Evolutionary conservation across 768 basidiomycete species (phyloP).

Genomic region (Xanthoconium stramineum): DNA sequence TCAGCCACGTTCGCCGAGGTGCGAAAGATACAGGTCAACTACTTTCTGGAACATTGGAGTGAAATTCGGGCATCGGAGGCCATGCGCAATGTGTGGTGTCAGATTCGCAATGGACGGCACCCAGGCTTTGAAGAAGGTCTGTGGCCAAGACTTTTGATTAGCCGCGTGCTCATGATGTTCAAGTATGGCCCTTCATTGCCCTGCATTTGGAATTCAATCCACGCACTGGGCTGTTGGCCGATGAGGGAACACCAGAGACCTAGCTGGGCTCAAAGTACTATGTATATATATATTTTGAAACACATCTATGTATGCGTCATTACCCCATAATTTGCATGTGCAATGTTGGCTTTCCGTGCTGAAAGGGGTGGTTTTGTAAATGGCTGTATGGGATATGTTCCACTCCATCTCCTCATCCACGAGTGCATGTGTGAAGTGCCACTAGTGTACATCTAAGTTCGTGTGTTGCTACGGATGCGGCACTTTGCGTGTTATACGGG

Average conservation of each 20-base stretch:
- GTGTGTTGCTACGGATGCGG: too few relatives aligned
- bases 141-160: conserved; percentile 8
- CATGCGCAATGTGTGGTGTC: conserved; percentile 81
- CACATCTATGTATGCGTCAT: conserved; percentile 2
- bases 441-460: too few relatives aligned
- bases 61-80: conserved; percentile 81
- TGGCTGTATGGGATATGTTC: too few relatives aligned
- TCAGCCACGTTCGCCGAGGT: conserved; percentile 79
- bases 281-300: conserved; percentile 2
- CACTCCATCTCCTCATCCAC: too few relatives aligned
- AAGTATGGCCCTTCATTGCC: conserved; percentile 69
- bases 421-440: too few relatives aligned
- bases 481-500: too few relatives aligned
- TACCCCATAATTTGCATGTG: conserved; percentile 3
- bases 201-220: conserved; percentile 61
- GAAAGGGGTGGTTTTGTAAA: too few relatives aligned
- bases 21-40: conserved; percentile 76
- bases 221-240: conserved; percentile 23
- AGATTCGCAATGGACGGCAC: conserved; percentile 79
- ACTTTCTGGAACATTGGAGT: conserved; percentile 78
- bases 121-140: conserved; percentile 86
- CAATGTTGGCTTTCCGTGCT: too few relatives aligned
- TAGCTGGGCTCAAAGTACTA: conserved; percentile 1
- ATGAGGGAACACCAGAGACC: conserved; percentile 18
- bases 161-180: conserved; percentile 5